phyloP scores from a whole-genome alignment of 2,329 filamentous ascomycete species.

The Amauroascus niger region DNA sequence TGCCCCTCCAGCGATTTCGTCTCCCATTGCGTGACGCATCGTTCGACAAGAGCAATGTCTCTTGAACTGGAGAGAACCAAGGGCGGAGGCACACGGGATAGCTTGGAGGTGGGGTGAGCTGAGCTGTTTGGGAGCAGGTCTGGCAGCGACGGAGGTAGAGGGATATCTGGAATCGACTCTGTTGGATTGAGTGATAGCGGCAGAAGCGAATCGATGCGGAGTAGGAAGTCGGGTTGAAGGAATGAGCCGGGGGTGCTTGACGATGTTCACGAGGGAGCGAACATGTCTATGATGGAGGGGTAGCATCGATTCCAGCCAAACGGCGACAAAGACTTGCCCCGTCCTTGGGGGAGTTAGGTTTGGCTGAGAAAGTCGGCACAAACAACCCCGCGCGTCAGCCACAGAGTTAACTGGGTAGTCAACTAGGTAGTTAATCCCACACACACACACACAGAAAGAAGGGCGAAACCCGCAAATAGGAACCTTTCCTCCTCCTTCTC shows the following conservation, averaged over 20 bases:
- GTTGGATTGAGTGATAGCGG: conserved; percentile 19
- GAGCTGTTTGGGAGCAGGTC: neutral
- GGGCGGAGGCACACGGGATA: conserved; percentile 19
- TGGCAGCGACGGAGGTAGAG: conserved; percentile 17
- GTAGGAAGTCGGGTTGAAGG: neutral
- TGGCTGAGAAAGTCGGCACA: neutral
- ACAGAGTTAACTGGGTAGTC: conserved; percentile 3
- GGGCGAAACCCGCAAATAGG: conserved; percentile 1
- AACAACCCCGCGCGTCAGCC: neutral
- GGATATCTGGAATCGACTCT: conserved; percentile 15
- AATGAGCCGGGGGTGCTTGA: neutral
- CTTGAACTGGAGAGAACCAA: conserved; percentile 28
- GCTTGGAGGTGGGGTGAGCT: neutral
- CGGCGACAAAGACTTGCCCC: neutral
- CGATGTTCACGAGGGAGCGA: conserved; percentile 7
- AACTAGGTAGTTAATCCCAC: too few species aligned
- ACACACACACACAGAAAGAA: neutral
- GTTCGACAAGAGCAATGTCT: conserved; percentile 67
- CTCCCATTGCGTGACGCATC: conserved; percentile 57
- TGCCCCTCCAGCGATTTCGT: conserved; percentile 39
- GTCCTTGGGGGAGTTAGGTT: too few species aligned
- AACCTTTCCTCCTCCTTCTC: neutral
- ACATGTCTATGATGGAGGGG: conserved; percentile 12
- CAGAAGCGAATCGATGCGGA: conserved; percentile 6
- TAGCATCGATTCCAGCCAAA: neutral